Evolutionary conservation across 2,329 filamentous ascomycete species (phyloP).

Genomic region (Colletotrichum horii): DNA sequence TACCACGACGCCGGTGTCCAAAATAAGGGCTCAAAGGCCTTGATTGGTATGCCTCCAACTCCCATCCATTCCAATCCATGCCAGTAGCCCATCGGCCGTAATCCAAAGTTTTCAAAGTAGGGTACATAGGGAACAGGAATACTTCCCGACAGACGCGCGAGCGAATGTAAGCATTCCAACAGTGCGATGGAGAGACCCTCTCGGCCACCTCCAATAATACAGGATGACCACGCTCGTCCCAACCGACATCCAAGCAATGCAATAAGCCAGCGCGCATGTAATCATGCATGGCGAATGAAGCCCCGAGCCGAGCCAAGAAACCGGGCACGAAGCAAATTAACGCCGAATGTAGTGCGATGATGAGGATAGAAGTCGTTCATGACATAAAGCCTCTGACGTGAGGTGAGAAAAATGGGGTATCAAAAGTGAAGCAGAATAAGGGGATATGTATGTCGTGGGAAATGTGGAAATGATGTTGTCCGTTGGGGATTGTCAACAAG

Average conservation of each 20-base stretch:
- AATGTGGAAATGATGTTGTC: slow-evolving; percentile 14
- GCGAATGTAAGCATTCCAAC: neutral
- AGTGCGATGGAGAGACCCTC: neutral
- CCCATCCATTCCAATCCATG: neutral
- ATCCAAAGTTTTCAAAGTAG: slow-evolving; percentile 1
- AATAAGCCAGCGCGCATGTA: neutral
- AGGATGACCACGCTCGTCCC: neutral
- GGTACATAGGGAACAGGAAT: neutral
- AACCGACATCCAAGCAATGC: neutral
- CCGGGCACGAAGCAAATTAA: slow-evolving; percentile 12
- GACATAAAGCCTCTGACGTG: slow-evolving; percentile 15
- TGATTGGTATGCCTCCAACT: neutral
- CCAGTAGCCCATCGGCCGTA: neutral
- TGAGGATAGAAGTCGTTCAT: slow-evolving; percentile 1
- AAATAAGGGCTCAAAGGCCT: neutral
- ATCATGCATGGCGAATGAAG: neutral
- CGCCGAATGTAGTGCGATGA: neutral
- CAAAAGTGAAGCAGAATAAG: slow-evolving; percentile 31
- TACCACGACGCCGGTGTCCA: neutral
- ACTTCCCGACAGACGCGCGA: neutral
- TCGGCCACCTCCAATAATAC: neutral
- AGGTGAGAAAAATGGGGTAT: slow-evolving; percentile 35
- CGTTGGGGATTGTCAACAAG: neutral
- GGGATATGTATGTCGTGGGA: slow-evolving; percentile 12
- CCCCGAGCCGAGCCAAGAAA: neutral